Evolutionary conservation across 1,284 basidiomycete species (phyloP), one percentile per base, ranked within the genome.

Genomic region (Retiboletus flavoniger): DNA sequence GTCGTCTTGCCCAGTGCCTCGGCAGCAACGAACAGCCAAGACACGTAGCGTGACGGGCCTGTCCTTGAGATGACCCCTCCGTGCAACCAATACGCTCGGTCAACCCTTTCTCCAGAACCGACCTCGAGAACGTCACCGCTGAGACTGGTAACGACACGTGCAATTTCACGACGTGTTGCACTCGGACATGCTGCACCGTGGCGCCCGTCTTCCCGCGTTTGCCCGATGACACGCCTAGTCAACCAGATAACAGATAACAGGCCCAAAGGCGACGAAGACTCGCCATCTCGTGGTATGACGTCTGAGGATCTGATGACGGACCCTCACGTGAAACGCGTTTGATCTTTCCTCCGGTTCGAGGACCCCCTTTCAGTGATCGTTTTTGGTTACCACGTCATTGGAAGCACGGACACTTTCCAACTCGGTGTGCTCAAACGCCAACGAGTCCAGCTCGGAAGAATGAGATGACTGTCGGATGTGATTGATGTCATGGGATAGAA

Each of bases 401-500:
- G 41, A 29, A 28, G 26, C 41, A n/a, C 8, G 16, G 40, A 21
- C 21, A 21, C 21, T 40, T 21, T 13, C 19, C 19, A 17, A 45
- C 19, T 11, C 5, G 28, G 19, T n/a, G 48, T 21, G 28, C 16
- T 24, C 19, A 32, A 31, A 31, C 21, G 11, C 13, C 6, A 9
- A 17, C 40, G 1, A 29, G 17, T 34, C 41, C 29, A 28, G 17
- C 28, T 31, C 7, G 5, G 49, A 31, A 13, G 16, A 26, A 46
- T 24, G 17, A 29, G 6, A 40, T 31, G 35, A 41, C 21, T 28
- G 36, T 31, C 24, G 44, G n/a, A 19, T 51, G 35, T 40, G 44
- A 46, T 56, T 21, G 50, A 63, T 51, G 35, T 40, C 51, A 47
- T 50, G 41, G 42, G 44, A 48, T 56, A 51, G 21, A 38, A 40